phyloP scores from a whole-genome alignment of 2,329 filamentous ascomycete genomes.

The Phyllosticta citriasiana region DNA sequence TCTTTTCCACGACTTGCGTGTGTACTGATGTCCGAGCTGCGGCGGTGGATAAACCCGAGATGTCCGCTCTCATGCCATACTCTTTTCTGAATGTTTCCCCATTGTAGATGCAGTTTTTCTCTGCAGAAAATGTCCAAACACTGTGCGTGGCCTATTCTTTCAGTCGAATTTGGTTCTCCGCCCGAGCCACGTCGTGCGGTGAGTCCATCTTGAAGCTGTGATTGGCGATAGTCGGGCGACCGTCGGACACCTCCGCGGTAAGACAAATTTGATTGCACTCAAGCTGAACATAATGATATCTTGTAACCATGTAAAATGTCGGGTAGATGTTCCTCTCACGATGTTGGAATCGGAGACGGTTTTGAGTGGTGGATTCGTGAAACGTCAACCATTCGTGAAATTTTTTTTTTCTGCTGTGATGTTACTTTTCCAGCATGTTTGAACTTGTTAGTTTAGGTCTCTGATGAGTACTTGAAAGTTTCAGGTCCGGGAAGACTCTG shows the following conservation, averaged over 20 bases:
- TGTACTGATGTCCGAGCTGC: slow-evolving; percentile 1
- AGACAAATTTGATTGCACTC: not conserved
- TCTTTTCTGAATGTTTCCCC: not conserved
- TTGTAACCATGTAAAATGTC: not conserved
- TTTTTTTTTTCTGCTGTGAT: no score
- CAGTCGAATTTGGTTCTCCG: not conserved
- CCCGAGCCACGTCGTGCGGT: not conserved
- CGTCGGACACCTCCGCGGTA: not conserved
- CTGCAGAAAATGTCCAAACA: not conserved
- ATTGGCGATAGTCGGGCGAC: not conserved
- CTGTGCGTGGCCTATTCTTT: not conserved
- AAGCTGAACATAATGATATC: not conserved
- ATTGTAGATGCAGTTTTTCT: not conserved
- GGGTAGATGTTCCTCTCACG: not conserved
- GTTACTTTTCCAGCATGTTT: no score
- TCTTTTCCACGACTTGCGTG: not conserved
- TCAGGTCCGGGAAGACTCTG: no score
- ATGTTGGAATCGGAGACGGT: not conserved
- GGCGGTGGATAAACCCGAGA: slow-evolving; percentile 3
- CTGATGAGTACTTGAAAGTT: no score
- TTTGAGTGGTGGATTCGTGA: not conserved
- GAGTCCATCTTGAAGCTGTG: not conserved
- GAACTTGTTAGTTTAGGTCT: no score
- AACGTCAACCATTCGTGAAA: no score
- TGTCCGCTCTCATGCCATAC: slow-evolving; percentile 5